Evolutionary conservation across 352 stramenopile species (phyloP), one percentile per base, ranked within the genome.

Genomic region (Pythium aristosporum): DNA sequence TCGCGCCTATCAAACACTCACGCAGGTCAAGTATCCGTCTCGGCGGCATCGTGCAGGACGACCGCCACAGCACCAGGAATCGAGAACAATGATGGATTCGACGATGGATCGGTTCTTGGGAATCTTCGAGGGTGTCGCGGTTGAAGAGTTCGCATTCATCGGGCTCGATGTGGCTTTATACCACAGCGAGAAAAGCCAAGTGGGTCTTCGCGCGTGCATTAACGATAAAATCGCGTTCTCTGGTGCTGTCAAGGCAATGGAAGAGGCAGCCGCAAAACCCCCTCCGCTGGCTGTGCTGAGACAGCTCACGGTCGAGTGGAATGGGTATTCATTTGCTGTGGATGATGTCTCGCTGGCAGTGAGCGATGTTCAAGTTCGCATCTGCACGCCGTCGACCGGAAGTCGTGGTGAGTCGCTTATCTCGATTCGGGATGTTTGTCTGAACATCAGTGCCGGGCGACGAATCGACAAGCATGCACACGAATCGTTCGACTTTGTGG

Each of bases 81-180:
- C 42, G 18, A 2, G 5, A 42, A 16, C n/a, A 41, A 20, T n/a
- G 20, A 16, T 16, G 46, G 18, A 46, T 46, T 18, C 60, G 20
- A 20, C 51, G n/a, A 20, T 39, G 12, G 18, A 67, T 9, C 61
- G 37, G 16, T 68, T 77, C 51, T 34, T 78, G 10, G 37, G 36
- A 9, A 71, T 90, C 41, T 67, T 85, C 36, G 63, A 79, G 39
- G 73, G 73, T 23, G 21, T 89, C 10, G 66, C 69, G 18, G 52
- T 94, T 1, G 73, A 88, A 43, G 72, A 85, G 13, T 83, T 94
- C 34, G 71, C 74, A 15, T 61, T 94, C 32, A 72, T 81, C 34
- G 82, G 82, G 1, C 37, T 94, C 11, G 86, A 94, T 61, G 15
- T 92, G 15, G 83, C 77, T 11, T 39, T 94, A 0, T 92, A 92